These are phyloP conservation scores for Anthracocystis panici-leucophaei DNA, from an alignment of 1,284 basidiomycete species.

Conservation along the genomic window DNA sequence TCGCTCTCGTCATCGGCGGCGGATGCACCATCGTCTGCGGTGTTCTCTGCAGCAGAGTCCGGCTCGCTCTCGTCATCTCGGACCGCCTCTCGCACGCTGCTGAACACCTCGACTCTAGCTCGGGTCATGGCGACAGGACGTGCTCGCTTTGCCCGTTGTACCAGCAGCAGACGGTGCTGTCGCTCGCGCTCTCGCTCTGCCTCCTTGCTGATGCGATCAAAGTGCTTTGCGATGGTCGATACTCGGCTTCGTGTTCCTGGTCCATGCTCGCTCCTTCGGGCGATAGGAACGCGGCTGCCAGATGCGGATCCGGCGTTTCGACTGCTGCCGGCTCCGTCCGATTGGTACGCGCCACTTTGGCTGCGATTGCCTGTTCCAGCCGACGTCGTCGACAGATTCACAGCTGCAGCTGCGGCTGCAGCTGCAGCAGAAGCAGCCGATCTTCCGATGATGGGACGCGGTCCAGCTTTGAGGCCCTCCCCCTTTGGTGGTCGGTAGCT, in stretches of 20 bases:
- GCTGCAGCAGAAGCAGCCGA: slow-evolving; percentile 39
- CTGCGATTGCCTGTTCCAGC: slow-evolving; percentile 12
- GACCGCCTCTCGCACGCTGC: slow-evolving; percentile 91
- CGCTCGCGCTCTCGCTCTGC: slow-evolving; percentile 72
- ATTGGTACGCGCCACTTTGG: slow-evolving; percentile 37
- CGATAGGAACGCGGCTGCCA: slow-evolving; percentile 44
- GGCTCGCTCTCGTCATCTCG: slow-evolving; percentile 76
- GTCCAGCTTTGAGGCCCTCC: slow-evolving; percentile 48
- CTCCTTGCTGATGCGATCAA: slow-evolving; percentile 73
- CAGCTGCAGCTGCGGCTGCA: slow-evolving; percentile 17
- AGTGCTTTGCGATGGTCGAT: slow-evolving; percentile 73
- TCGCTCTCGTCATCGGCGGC: slow-evolving; percentile 56
- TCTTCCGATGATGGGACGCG: slow-evolving; percentile 50
- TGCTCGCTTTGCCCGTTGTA: slow-evolving; percentile 73
- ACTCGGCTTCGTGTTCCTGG: slow-evolving; percentile 68
- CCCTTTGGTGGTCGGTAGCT: slow-evolving; percentile 47
- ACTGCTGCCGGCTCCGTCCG: slow-evolving; percentile 31
- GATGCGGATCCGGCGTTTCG: slow-evolving; percentile 17
- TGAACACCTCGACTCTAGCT: slow-evolving; percentile 89
- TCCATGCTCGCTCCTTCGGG: slow-evolving; percentile 41
- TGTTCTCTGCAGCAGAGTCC: slow-evolving; percentile 37
- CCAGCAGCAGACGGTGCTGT: slow-evolving; percentile 70
- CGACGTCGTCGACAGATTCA: slow-evolving; percentile 9
- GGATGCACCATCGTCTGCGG: slow-evolving; percentile 49
- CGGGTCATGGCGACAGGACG: slow-evolving; percentile 90